phyloP scores from a whole-genome alignment of 768 basidiomycete genomes.

The Xerocomellus amylosporus region DNA sequence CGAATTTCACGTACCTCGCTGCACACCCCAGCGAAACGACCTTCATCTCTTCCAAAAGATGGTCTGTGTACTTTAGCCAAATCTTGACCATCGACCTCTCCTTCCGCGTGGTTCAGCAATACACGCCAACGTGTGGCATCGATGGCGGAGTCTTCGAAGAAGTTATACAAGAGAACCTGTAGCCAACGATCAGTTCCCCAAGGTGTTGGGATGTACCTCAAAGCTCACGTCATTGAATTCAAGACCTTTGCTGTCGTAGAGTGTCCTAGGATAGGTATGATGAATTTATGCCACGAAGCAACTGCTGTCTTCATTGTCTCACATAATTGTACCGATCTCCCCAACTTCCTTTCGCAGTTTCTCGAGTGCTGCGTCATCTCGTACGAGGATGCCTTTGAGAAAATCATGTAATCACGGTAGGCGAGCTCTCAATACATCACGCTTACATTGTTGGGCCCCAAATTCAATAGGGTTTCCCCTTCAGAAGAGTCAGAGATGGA shows the following conservation, averaged over 20 bases:
- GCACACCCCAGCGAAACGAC: constrained; percentile 54
- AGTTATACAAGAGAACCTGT: constrained; percentile 72
- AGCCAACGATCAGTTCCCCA: neutral
- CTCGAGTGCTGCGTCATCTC: constrained; percentile 51
- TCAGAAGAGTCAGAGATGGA: constrained; percentile 7
- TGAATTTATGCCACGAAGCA: neutral
- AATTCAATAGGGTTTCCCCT: constrained; percentile 54
- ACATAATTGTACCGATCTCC: constrained; percentile 59
- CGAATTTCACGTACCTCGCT: constrained; percentile 44
- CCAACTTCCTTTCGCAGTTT: constrained; percentile 52
- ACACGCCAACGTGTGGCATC: constrained; percentile 58
- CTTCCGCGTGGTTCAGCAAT: constrained; percentile 43
- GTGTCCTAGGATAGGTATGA: constrained; percentile 21
- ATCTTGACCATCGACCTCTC: constrained; percentile 12
- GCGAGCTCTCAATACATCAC: neutral
- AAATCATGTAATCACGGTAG: neutral
- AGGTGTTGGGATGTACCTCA: neutral
- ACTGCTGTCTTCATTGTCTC: constrained; percentile 8
- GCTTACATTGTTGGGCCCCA: constrained; percentile 63
- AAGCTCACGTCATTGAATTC: constrained; percentile 22
- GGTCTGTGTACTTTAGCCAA: constrained; percentile 35
- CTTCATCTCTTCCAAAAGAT: constrained; percentile 41
- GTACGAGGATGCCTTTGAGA: constrained; percentile 62
- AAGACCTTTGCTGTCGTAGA: constrained; percentile 34
- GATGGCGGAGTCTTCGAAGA: constrained; percentile 63